Evolutionary conservation across 805 yeast species (phyloP).

Genomic region (Yarrowia yakushimensis): DNA sequence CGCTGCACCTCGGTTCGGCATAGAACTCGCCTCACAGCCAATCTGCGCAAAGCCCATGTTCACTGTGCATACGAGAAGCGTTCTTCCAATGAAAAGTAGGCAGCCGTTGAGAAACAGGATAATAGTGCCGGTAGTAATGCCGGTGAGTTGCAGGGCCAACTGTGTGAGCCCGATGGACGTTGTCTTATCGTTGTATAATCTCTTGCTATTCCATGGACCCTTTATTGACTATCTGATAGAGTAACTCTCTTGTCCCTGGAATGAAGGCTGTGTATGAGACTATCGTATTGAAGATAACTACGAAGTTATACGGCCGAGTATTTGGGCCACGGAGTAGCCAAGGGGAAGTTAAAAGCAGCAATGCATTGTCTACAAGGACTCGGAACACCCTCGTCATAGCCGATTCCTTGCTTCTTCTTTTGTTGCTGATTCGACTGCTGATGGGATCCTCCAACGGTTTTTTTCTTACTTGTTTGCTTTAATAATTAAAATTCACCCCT

Average conservation of each 20-base stretch:
- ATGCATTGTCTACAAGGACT: no score
- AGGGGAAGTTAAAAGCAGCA: no score
- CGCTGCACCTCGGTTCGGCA: slow-evolving; percentile 17
- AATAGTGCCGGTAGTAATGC: background rate
- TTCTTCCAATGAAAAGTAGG: background rate
- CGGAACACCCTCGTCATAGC: no score
- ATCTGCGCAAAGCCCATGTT: slow-evolving; percentile 9
- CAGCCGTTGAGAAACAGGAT: background rate
- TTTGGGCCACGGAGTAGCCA: no score
- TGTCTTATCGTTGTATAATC: no score
- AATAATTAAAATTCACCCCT: slow-evolving; percentile 14
- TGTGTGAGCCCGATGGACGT: no score
- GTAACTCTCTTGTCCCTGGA: background rate
- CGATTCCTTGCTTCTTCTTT: no score
- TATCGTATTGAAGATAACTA: no score
- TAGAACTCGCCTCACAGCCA: background rate
- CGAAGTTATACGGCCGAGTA: no score
- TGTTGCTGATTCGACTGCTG: no score
- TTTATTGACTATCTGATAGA: background rate
- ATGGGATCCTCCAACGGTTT: slow-evolving; percentile 4
- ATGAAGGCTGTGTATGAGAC: background rate
- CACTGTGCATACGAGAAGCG: background rate
- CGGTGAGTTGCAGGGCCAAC: no score
- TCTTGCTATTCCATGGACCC: background rate
- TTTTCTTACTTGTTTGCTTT: background rate